Evolutionary conservation across 108 stramenopile species (phyloP), one percentile per base, ranked within the genome.

Genomic region (Fistulifera pelliculosa): DNA sequence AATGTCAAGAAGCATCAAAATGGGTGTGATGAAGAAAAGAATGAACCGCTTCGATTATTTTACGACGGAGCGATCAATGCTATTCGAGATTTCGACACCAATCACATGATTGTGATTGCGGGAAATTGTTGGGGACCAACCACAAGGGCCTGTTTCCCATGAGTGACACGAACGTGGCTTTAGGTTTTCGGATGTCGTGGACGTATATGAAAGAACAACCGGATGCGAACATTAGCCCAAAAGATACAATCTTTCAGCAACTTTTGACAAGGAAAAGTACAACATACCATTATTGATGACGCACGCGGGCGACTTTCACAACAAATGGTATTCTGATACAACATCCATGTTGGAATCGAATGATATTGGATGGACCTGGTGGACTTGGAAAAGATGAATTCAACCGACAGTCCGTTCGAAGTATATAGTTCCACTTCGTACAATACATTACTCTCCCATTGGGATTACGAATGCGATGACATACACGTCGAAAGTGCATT

Each of bases 71-170:
- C 21, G 44, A 45, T 45, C 21, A 18, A 18, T 21, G 44, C 44
- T 10, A 45, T 45, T 45, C 44, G 44, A 3, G 44, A 18, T 10
- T 21, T 21, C 19, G 44, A 45, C 11, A 18, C 44, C 3, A 45
- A 45, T 22, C 44, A 45, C 11, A 45, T 45, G 44, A 45, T 45
- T 45, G 44, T 45, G 44, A 2, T 45, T 18, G 44, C 17, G 2
- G 44, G 44, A 21, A 45, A 45, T 18, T 22, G 19, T 18, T 45
- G 44, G 44, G 19, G 44, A 45, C 17, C 7, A 45, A 45, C 21
- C 44, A 45, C 44, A 45, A 45, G 17, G 44, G 44, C 11, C 44
- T 45, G 11, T 45, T 18, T 18, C 44, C 44, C 44, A 45, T 45
- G 17, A 22, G 5, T 22, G 44, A 45, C 44, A 11, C 3, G 2